Evolutionary conservation across 257 asterid species (phyloP).

Genomic region (Solanum clarkiae): DNA sequence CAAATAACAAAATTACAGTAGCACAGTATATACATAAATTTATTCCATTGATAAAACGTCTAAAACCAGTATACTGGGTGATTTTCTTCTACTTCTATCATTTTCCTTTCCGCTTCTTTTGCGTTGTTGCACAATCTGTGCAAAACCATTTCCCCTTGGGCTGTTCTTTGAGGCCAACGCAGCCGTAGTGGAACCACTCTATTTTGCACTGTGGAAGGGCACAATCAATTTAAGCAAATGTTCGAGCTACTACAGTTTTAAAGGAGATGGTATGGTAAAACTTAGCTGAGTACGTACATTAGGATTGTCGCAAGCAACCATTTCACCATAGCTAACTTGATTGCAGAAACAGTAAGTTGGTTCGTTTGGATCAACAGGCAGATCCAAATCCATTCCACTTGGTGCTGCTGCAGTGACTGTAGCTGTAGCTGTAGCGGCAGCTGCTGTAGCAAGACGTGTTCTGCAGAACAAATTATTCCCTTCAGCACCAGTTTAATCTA

Average conservation of each 20-base stretch:
- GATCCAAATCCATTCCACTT: constrained; percentile 66
- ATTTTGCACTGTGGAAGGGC: constrained; percentile 71
- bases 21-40: neutral
- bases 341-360: constrained; percentile 95
- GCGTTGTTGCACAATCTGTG: constrained; percentile 62
- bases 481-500: neutral
- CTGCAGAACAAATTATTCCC: constrained; percentile 20
- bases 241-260: neutral
- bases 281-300: constrained; percentile 32
- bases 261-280: neutral
- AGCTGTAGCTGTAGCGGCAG: constrained; percentile 37
- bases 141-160: constrained; percentile 99
- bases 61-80: neutral
- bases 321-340: constrained; percentile 99
- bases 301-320: constrained; percentile 97
- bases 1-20: neutral
- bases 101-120: constrained; percentile 54
- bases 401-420: constrained; percentile 34
- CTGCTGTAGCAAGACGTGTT: constrained; percentile 61
- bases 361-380: constrained; percentile 96
- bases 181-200: constrained; percentile 95
- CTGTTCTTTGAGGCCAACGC: constrained; percentile 84
- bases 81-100: neutral
- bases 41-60: neutral
- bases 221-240: neutral